Evolutionary conservation across 1,284 basidiomycete species (phyloP), one percentile per base, ranked within the genome.

Genomic region (Ganoderma leucocontextum): DNA sequence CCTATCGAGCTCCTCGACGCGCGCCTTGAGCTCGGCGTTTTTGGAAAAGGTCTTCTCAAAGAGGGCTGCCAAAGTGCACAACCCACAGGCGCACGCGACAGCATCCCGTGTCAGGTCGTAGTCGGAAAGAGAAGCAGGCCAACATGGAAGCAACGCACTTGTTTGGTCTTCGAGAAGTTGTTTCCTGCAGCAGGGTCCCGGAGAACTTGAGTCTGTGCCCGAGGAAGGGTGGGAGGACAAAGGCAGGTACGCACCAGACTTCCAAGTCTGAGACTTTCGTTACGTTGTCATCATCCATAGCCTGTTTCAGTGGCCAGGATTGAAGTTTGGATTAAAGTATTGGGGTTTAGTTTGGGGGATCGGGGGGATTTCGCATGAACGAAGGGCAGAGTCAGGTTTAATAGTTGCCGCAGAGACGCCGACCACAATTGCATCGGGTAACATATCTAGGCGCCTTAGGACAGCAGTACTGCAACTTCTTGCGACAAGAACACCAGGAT

Each of bases 1-100:
- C 57, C 78, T 75, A 71, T 82, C 79, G 29, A 82, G 76, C 68
- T 81, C 81, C 62, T 80, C 76, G 15, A 81, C 79, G 39, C 77
- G 74, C 5, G 68, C 67, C 63, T 77, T 75, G 17, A 82, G 77
- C 35, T 75, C 75, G 49, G 67, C 71, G 68, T 82, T 82, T 58
- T 72, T 70, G n/a, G 75, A 60, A 35, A 74, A 68, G 4, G 80
- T 81, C 66, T 73, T 75, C 61, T 74, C 75, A 71, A 81, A 80
- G 36, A 83, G 73, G 36, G 65, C 80, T 81, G 65, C 8, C 38
- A 13, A 8, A 39, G 36, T 22, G 38, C 22, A 29, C 38, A n/a
- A n/a, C 36, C 33, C 53, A 15, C 33, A 2, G 29, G 44, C 15
- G 63, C 53, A 60, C 38, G 17, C 8, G 44, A 33, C 22, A 38